A percentile compares a stretch with the other conserved stretches of the same genome.
Evolutionary conservation across 2,329 filamentous ascomycete genomes (phyloP).

Genomic region (Neonectria sp.): DNA sequence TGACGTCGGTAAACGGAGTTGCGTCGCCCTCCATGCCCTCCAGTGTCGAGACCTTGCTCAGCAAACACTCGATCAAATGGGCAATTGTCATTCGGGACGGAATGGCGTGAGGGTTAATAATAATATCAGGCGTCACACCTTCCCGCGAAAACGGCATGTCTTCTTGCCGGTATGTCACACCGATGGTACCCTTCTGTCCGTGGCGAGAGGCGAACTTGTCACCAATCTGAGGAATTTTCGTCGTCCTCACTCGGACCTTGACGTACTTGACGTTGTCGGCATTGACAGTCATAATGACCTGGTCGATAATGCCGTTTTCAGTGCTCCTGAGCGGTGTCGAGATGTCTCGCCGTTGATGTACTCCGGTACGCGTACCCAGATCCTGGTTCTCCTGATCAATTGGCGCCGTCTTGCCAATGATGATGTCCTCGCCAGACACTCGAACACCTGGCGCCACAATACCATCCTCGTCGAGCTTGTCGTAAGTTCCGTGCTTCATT

Average conservation of each 20-base stretch:
- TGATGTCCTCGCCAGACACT: constrained; percentile 97
- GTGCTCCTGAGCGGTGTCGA: constrained; percentile 96
- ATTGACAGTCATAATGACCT: constrained; percentile 94
- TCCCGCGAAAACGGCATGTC: constrained; percentile 98
- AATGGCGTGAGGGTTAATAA: constrained; percentile 99
- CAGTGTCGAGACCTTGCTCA: constrained; percentile 95
- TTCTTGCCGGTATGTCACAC: constrained; percentile 97
- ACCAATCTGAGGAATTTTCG: constrained; percentile 98
- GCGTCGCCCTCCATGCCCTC: constrained; percentile 97
- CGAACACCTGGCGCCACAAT: constrained; percentile 94
- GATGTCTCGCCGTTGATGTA: constrained; percentile 94
- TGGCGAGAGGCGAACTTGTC: constrained; percentile 99
- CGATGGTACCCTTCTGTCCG: constrained; percentile 99
- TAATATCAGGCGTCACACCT: constrained; percentile 93
- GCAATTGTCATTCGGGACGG: constrained; percentile 99
- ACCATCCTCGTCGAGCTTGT: constrained; percentile 97
- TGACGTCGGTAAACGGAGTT: constrained; percentile 97
- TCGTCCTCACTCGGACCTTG: constrained; percentile 97
- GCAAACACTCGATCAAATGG: constrained; percentile 98
- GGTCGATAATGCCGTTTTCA: constrained; percentile 96
- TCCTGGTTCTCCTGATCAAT: constrained; percentile 95
- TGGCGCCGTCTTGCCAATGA: constrained; percentile 98
- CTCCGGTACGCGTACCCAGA: constrained; percentile 89
- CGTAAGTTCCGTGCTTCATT: constrained; percentile 95
- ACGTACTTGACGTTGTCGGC: constrained; percentile 95